Percentiles rank a stretch among this genome's conserved stretches.
These are phyloP conservation scores for Coelastrella sp. DNA, from an alignment of 139 green algal genomes.

Conservation along the genomic window DNA sequence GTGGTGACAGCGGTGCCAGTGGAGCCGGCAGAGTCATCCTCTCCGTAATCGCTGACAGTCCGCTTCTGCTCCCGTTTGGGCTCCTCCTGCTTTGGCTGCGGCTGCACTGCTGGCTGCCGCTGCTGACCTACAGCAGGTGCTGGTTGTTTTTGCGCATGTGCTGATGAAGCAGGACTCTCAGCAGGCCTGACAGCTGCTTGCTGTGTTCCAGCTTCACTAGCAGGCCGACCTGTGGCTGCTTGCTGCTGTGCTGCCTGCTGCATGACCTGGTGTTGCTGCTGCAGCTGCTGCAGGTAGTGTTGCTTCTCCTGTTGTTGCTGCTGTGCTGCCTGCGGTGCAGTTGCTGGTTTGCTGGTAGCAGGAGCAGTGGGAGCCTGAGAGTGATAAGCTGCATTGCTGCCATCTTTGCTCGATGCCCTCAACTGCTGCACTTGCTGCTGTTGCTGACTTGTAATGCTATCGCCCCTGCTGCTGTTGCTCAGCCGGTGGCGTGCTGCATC, in stretches of 20 bases:
- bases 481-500: neutral
- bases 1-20: neutral
- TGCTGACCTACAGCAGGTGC: constrained; percentile 13
- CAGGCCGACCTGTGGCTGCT: neutral
- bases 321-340: neutral
- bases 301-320: constrained; percentile 1
- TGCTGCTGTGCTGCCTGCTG: neutral
- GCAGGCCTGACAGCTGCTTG: neutral
- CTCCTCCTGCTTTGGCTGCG: constrained; percentile 14
- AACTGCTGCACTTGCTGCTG: constrained; percentile 26
- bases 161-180: neutral
- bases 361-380: neutral
- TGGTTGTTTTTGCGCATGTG: constrained; percentile 2
- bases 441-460: neutral
- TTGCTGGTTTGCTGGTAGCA: neutral
- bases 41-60: constrained; percentile 34
- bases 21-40: neutral
- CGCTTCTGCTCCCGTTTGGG: constrained; percentile 19
- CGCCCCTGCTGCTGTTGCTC: constrained; percentile 18
- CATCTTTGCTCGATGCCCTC: neutral
- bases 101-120: constrained; percentile 12
- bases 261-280: constrained; percentile 27
- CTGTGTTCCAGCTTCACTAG: neutral
- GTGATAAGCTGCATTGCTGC: neutral
- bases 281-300: neutral